Evolutionary conservation across 2,329 filamentous ascomycete genomes (phyloP), one percentile per base, ranked within the genome.

Genomic region (Coniochaeta sp.): DNA sequence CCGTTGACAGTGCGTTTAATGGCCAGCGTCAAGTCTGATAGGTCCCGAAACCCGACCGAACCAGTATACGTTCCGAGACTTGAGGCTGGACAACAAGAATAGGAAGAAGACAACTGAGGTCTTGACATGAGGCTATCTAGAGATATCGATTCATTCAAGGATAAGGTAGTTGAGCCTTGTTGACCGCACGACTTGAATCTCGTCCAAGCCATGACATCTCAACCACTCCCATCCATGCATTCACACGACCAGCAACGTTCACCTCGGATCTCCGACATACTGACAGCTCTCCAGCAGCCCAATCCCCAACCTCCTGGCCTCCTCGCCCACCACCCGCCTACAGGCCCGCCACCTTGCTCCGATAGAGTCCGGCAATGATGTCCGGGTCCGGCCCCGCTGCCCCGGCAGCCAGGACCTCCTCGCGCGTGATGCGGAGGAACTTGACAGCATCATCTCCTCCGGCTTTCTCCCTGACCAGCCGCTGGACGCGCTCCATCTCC

Each of bases 401-500:
- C 1, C 64, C 62, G 42, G 54, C 52, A 16, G 56, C 59, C 50
- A 59, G 26, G 2, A 65, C 50, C 42, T 65, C 63, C 40, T 59
- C 58, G 38, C 57, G 54, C 60, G 56, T 60, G 19, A 67, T 59
- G 10, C 59, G 56, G 8, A 67, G 57, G 24, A 59, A 40, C 58
- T 61, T 63, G 32, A 63, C 58, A 17, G 32, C 40, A 3, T 44
- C 54, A 5, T 22, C 47, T 2, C 26, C 47, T 26, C 22, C n/a
- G n/a, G n/a, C 47, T 52, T 52, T 52, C 2, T 28, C 47, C 22
- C 22, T 4, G 22, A 52, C 47, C 22, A 52, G 47, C 26, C 14
- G 47, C 47, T 52, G 22, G 22, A 69, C 56, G 1, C 56, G 56
- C 34, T 56, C 40, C 2, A 65, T 61, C 7, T 68, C 62, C 7